phyloP scores from a whole-genome alignment of 495 filamentous ascomycete species.

The Aspergillus egyptiacus region DNA sequence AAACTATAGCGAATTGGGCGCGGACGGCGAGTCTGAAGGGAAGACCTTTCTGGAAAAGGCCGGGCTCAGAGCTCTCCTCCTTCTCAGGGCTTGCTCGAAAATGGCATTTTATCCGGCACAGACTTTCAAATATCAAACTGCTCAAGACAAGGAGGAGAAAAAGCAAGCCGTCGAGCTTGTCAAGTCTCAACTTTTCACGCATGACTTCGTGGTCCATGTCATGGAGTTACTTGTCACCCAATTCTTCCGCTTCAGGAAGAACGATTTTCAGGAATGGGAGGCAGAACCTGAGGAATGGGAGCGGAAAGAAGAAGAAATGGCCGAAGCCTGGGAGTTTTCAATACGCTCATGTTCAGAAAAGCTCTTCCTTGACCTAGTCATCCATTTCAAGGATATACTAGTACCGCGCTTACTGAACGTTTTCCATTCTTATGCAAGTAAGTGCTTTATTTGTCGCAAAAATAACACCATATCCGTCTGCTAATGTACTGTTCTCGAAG shows the following conservation, averaged over 20 bases:
- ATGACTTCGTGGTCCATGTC: conserved; percentile 66
- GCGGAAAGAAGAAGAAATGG: conserved; percentile 67
- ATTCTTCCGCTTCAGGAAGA: conserved; percentile 81
- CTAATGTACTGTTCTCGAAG: conserved; percentile 24
- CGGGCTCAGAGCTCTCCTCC: conserved; percentile 69
- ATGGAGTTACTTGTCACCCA: conserved; percentile 78
- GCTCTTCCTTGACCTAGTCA: conserved; percentile 84
- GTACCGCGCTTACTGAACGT: conserved; percentile 70
- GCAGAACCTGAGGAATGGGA: conserved; percentile 94
- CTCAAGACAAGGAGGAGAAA: conserved; percentile 64
- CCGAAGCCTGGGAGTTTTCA: conserved; percentile 22
- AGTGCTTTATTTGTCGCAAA: conserved; percentile 15
- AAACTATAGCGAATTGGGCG: conserved; percentile 50
- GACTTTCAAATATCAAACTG: conserved; percentile 72
- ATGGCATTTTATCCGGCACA: conserved; percentile 75
- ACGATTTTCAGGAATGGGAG: conserved; percentile 84
- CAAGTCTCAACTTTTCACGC: conserved; percentile 65
- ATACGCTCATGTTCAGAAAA: conserved; percentile 88
- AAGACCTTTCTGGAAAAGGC: conserved; percentile 65
- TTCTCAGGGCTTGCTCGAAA: conserved; percentile 76
- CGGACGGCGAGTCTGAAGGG: conserved; percentile 45
- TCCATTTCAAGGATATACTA: conserved; percentile 74
- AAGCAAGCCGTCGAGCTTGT: conserved; percentile 56
- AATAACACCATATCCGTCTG: too few relatives aligned
- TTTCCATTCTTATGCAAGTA: conserved; percentile 66